phyloP scores from a whole-genome alignment of 192 early-diverging fungal genomes.

The Coemansia sp. region DNA sequence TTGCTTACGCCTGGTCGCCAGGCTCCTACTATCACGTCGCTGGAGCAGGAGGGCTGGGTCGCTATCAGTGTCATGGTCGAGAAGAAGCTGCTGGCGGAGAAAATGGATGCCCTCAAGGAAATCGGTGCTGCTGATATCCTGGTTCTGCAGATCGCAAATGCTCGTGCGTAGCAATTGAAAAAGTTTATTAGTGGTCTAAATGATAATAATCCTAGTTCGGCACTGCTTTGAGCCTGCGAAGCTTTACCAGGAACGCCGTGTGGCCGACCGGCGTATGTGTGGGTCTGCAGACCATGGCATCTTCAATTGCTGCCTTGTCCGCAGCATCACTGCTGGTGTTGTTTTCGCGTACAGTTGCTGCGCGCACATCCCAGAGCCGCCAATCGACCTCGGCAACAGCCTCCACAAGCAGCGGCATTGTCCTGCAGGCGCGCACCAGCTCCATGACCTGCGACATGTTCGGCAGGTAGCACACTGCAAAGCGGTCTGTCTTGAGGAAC shows the following conservation, averaged over 20 bases:
- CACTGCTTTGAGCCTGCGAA: conserved; percentile 33
- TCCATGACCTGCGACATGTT: conserved; percentile 52
- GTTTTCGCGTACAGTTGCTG: conserved; percentile 28
- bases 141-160: conserved; percentile 76
- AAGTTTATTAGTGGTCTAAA: too few species aligned
- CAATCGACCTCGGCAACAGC: conserved; percentile 45
- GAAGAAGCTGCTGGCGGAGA: conserved; percentile 72
- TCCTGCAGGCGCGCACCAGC: conserved; percentile 13
- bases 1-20: conserved; percentile 90
- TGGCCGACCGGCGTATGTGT: conserved; percentile 54
- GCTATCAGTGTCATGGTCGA: conserved; percentile 89
- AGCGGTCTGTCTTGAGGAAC: conserved; percentile 33
- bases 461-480: conserved; percentile 43
- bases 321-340: not conserved
- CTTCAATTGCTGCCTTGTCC: conserved; percentile 6
- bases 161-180: conserved; percentile 59
- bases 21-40: conserved; percentile 81
- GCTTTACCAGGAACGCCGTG: conserved; percentile 58
- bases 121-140: conserved; percentile 92
- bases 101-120: conserved; percentile 87
- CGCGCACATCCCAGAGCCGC: conserved; percentile 42
- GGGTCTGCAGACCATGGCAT: conserved; percentile 55
- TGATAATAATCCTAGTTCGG: not conserved
- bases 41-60: conserved; percentile 88
- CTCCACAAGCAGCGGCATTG: conserved; percentile 41